phyloP scores from a whole-genome alignment of 169 alveolate genomes.

The Plasmodium adleri region DNA sequence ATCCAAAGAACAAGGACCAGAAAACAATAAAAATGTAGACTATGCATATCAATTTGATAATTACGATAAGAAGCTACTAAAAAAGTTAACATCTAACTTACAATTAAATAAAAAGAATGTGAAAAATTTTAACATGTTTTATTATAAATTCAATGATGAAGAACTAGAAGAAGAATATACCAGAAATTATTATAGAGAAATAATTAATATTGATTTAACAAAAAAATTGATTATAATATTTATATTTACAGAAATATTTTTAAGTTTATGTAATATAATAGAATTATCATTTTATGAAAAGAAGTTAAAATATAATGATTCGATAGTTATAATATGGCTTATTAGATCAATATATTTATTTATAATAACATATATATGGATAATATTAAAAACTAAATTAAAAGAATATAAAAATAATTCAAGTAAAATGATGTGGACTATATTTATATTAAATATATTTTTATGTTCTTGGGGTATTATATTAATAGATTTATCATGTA shows the following conservation, averaged over 20 bases:
- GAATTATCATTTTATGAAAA: conserved; percentile 72
- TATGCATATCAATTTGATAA: conserved; percentile 64
- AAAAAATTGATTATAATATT: conserved; percentile 90
- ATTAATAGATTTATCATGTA: conserved; percentile 50
- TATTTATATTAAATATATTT: conserved; percentile 65
- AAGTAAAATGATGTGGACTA: conserved; percentile 76
- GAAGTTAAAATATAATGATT: conserved; percentile 67
- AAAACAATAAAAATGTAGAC: conserved; percentile 23
- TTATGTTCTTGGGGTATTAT: conserved; percentile 71
- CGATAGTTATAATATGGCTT: conserved; percentile 87
- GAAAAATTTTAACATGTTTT: conserved; percentile 30
- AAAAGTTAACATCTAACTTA: conserved; percentile 53
- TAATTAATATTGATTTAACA: conserved; percentile 88
- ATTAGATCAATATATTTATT: conserved; percentile 88
- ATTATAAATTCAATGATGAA: conserved; percentile 87
- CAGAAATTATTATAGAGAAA: conserved; percentile 86
- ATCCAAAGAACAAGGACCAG: no score
- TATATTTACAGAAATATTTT: conserved; percentile 85
- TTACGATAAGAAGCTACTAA: conserved; percentile 52
- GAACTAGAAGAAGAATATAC: conserved; percentile 90
- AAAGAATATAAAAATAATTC: conserved; percentile 65
- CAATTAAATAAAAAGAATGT: conserved; percentile 30
- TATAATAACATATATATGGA: conserved; percentile 88
- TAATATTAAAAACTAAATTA: conserved; percentile 81
- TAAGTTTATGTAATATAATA: conserved; percentile 85